phyloP scores from a whole-genome alignment of 2,329 filamentous ascomycete genomes.

The Diaporthe citrichinensis region DNA sequence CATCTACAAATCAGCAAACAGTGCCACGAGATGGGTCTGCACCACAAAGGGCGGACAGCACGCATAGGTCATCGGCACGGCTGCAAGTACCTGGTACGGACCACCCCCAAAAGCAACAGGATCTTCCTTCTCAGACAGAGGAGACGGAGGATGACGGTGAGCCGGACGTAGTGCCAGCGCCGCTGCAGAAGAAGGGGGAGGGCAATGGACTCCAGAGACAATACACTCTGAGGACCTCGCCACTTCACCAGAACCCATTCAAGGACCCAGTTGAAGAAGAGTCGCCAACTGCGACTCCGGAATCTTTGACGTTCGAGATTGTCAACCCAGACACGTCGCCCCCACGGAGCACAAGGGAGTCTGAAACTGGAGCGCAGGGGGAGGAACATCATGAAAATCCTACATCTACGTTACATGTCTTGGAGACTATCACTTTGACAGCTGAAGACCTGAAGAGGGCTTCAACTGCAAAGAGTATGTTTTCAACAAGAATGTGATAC shows the following conservation, averaged over 20 bases:
- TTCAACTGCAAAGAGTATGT: background rate
- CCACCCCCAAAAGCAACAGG: background rate
- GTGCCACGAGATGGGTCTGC: background rate
- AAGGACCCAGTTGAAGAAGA: slow-evolving; percentile 1
- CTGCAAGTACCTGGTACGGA: background rate
- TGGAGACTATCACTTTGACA: slow-evolving; percentile 5
- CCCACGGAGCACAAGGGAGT: background rate
- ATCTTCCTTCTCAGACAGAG: background rate
- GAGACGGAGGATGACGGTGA: background rate
- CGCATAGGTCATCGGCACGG: background rate
- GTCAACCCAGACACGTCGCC: background rate
- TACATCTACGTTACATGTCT: background rate
- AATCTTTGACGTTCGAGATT: background rate
- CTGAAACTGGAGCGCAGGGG: background rate
- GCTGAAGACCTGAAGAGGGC: slow-evolving; percentile 2
- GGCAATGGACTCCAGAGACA: background rate
- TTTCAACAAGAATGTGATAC: background rate
- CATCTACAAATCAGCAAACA: background rate
- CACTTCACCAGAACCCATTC: slow-evolving; percentile 24
- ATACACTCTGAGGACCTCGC: background rate
- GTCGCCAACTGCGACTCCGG: background rate
- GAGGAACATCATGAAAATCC: background rate
- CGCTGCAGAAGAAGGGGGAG: background rate
- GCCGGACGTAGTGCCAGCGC: too few species aligned
- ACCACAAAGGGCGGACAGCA: background rate